Base-by-base conservation (phyloP, 1,139 yeast genomes). In the Zygoascus hellenicus region DNA sequence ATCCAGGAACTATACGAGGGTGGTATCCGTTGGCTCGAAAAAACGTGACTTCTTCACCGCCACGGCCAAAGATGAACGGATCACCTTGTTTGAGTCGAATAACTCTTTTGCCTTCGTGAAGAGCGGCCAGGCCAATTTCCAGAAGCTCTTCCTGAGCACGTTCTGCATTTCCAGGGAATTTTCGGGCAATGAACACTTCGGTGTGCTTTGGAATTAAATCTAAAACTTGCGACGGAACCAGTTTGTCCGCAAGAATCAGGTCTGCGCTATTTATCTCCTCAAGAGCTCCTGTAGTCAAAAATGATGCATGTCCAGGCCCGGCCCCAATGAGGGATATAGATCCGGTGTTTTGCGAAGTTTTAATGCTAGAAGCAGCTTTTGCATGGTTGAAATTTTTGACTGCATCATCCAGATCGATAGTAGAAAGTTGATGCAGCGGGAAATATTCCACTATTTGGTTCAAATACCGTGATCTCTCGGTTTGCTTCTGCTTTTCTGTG, bases 101-200 rank as follows among this genome's bases (percentile, higher is more conserved):
- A 1, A 92, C 97, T 51, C 78, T 79, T 56, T 79, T 75, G 13
- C 96, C 96, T 47, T 74, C 67, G 35, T 70, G 53, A 33, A 88
- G 64, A 0, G 82, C 83, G 35, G 74, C 75, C 17, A 90, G 67
- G 0, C 96, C 97, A 52, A 82, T 66, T 16, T 74, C 70, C 33
- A 88, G 69, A 35, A 92, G 72, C 64, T 92, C 97, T 54, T 85
- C 77, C 65, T 92, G 98, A 0, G 97, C 97, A 43, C 77, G 76
- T 60, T 89, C 97, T 0, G 98, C 97, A 63, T 92, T 90, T 1
- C 98, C 98, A 1, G 97, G 97, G 66, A 89, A 92, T 65, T 92
- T 92, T 40, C 89, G 76, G 11, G 98, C 97, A 53, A 90, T 89
- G 62, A 85, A 88, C 4, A 84, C 70, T 46, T 81, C 82, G 1